phyloP scores from a whole-genome alignment of 805 yeast species.

The Lachancea fermentati region DNA sequence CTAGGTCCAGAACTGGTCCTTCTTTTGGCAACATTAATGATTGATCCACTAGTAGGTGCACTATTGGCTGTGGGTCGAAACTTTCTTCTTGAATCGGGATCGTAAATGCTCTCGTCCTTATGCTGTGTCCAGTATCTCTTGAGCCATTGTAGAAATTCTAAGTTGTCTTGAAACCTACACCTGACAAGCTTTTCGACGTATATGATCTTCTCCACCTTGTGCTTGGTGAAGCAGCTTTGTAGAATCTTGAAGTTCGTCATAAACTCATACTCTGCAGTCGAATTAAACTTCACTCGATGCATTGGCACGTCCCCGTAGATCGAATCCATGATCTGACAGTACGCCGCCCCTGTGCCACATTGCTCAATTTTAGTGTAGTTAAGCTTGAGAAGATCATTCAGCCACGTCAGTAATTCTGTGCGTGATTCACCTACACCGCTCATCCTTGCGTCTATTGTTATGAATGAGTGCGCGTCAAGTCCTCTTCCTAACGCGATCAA shows the following conservation, averaged over 20 bases:
- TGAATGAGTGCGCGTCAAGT: not conserved
- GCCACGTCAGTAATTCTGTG: constrained; percentile 78
- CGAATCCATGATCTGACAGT: constrained; percentile 86
- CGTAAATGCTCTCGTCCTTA: constrained; percentile 64
- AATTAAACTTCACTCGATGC: constrained; percentile 67
- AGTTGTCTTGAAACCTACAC: constrained; percentile 88
- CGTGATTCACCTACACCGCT: constrained; percentile 65
- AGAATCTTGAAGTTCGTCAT: constrained; percentile 77
- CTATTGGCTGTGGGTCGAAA: constrained; percentile 19
- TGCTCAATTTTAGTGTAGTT: constrained; percentile 78
- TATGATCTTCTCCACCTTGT: constrained; percentile 63
- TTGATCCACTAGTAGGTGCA: constrained; percentile 13
- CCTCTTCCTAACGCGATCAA: not conserved
- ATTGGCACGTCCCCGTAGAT: constrained; percentile 80
- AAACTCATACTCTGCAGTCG: constrained; percentile 68
- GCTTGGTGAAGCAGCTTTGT: constrained; percentile 72
- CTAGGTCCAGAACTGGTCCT: constrained; percentile 14
- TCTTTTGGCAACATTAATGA: constrained; percentile 21
- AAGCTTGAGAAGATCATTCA: constrained; percentile 63
- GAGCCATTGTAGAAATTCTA: constrained; percentile 92
- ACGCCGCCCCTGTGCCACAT: constrained; percentile 94
- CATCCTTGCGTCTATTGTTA: constrained; percentile 2
- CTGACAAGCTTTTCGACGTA: constrained; percentile 79
- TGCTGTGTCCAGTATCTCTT: constrained; percentile 75
- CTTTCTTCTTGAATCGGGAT: constrained; percentile 56